Percentiles rank a stretch among this genome's conserved stretches.
Conservation (phyloP, 1,284 basidiomycete species). For the Athelia sp. region DNA sequence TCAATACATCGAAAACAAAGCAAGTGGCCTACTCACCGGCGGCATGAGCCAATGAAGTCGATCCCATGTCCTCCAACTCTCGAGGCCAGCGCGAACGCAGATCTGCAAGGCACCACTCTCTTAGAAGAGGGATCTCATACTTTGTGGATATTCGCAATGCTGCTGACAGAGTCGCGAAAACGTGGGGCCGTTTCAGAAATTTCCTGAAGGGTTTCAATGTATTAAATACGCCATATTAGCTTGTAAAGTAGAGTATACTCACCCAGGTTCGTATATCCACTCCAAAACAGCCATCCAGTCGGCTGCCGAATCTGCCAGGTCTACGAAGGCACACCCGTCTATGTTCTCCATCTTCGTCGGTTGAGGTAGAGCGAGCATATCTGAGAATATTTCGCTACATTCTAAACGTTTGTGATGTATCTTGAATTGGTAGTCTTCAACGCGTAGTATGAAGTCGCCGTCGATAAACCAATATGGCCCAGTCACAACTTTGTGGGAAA, state of each 20-base stretch:
- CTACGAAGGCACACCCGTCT: conserved; percentile 26
- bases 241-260: conserved; percentile 10
- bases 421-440: conserved; percentile 16
- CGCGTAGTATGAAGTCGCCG: conserved; percentile 23
- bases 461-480: conserved; percentile 21
- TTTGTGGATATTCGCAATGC: conserved; percentile 30
- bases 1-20: neutral
- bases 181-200: conserved; percentile 16
- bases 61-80: conserved; percentile 21
- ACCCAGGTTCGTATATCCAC: conserved; percentile 30
- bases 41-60: conserved; percentile 22
- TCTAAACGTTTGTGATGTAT: conserved; percentile 14
- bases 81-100: conserved; percentile 25
- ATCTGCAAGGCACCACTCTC: conserved; percentile 20
- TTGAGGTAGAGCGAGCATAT: conserved; percentile 28
- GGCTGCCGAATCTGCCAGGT: conserved; percentile 17
- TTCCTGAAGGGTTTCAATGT: conserved; percentile 10
- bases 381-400: conserved; percentile 16
- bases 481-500: neutral
- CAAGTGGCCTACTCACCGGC: conserved; percentile 20
- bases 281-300: conserved; percentile 24
- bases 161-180: conserved; percentile 21
- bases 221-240: neutral
- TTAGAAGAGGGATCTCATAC: conserved; percentile 25
- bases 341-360: conserved; percentile 19